Base-by-base conservation (phyloP, 352 stramenopile genomes). In the Globisporangium recalcitrans region DNA sequence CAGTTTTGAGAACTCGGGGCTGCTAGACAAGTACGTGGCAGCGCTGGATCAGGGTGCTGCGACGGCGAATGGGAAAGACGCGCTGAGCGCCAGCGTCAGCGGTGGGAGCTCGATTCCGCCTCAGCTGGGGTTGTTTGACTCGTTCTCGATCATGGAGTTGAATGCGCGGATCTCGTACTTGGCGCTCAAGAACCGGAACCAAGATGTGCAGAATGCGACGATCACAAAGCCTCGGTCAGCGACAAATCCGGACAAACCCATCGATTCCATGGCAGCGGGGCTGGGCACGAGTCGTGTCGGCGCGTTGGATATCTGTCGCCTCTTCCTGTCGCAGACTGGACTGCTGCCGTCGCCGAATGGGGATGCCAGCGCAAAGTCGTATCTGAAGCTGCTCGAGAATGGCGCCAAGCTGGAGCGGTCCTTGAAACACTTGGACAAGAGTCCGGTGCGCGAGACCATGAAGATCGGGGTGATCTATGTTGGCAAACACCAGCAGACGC, bases 401-500 rank as follows among this genome's bases (percentile, higher is more conserved):
- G 82, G 80, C 16, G 59, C 74, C 0, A 95, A 90, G 47, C 71
- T 95, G 0, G 83, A 93, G 58, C 74, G 87, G 1, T 95, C 87
- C 36, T 60, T 95, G 24, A 87, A 82, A 56, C 82, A 95, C 58
- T 64, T 95, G 53, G 87, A 95, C 60, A 90, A 93, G 64, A 87
- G 75, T n/a, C 87, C 85, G 9, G 88, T 81, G 42, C 81, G 87
- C n/a, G 87, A 95, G 71, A 95, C 87, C 3, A 94, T 95, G 84
- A 95, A 95, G 62, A 88, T 95, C 64, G 87, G 87, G 21, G 77
- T 95, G 21, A 89, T 95, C 54, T 95, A 93, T 62, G 87, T 95
- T 22, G 87, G 77, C 1, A 77, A 78, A 11, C 78, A 76, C 13
- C 87, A 95, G 61, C 71, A 75, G n/a, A 73, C 76, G 10, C 87